A percentile compares a stretch with the other conserved stretches of the same genome.
These are phyloP conservation scores for Beauveria caledonica DNA, from an alignment of 2,329 filamentous ascomycete species.

Conservation along the genomic window DNA sequence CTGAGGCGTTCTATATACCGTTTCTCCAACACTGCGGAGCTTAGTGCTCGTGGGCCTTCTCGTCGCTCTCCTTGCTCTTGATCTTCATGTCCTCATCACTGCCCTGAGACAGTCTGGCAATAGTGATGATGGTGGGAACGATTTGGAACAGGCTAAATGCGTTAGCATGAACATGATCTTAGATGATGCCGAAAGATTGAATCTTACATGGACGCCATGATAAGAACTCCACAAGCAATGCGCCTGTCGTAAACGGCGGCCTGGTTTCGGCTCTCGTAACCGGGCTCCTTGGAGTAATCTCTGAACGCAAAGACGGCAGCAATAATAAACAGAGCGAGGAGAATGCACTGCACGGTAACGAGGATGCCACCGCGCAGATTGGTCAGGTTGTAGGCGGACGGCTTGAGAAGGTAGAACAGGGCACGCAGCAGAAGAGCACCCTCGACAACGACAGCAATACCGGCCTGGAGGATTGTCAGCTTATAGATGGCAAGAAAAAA, in stretches of 20 bases:
- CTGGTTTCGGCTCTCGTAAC: constrained; percentile 5
- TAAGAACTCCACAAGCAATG: constrained; percentile 8
- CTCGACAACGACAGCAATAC: constrained; percentile 2
- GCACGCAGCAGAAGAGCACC: background rate
- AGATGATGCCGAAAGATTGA: too few relatives aligned
- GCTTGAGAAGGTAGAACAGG: constrained; percentile 7
- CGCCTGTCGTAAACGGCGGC: constrained; percentile 7
- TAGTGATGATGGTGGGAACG: constrained; percentile 4
- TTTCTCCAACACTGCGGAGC: background rate
- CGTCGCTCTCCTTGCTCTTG: constrained; percentile 8
- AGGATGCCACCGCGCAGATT: constrained; percentile 3
- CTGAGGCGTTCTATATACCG: constrained; percentile 3
- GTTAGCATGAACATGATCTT: background rate
- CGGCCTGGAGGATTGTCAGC: background rate
- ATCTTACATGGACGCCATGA: constrained; percentile 10
- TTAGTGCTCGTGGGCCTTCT: background rate
- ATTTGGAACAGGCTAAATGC: constrained; percentile 5
- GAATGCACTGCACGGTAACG: background rate
- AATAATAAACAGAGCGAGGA: constrained; percentile 7
- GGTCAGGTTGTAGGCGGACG: constrained; percentile 9
- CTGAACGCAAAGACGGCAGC: constrained; percentile 8
- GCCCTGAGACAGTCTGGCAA: constrained; percentile 3
- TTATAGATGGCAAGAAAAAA: background rate
- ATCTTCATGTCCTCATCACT: background rate
- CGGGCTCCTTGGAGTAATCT: constrained; percentile 9